A percentile compares a stretch with the other conserved stretches of the same genome.
These are phyloP conservation scores for Corymbia citriodora DNA, from an alignment of 441 rosid genomes.

Conservation along the genomic window DNA sequence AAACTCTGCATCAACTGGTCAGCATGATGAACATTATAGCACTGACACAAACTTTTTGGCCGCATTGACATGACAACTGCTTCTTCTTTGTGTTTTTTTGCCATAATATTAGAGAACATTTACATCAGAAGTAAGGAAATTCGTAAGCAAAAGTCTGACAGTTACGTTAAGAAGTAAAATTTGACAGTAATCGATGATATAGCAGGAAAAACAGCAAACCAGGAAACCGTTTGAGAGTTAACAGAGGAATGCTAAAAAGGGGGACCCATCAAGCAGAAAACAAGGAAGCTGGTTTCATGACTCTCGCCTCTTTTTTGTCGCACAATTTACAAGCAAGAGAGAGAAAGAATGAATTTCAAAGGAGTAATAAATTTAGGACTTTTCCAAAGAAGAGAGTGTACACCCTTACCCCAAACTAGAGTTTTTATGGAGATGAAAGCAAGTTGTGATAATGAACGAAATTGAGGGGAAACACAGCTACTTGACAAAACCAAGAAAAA, in stretches of 20 bases:
- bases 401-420: not conserved
- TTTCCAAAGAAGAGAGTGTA: not conserved
- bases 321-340: not conserved
- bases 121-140: not conserved
- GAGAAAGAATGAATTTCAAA: not conserved
- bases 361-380: not conserved
- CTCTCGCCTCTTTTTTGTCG: not conserved
- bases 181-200: not conserved
- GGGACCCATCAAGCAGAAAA: not conserved
- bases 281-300: not conserved
- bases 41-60: not conserved
- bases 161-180: not conserved
- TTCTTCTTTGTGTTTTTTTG: not conserved
- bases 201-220: not conserved
- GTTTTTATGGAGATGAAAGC: not conserved
- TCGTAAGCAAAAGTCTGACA: not conserved
- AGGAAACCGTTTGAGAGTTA: not conserved
- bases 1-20: not conserved
- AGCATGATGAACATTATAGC: not conserved
- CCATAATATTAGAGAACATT: not conserved
- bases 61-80: not conserved
- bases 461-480: not conserved
- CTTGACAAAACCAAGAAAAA: not conserved
- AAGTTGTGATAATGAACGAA: not conserved
- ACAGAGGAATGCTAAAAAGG: not conserved